These are phyloP conservation scores for Primulina eburnea DNA, from an alignment of 257 asterid species.

Conservation along the genomic window DNA sequence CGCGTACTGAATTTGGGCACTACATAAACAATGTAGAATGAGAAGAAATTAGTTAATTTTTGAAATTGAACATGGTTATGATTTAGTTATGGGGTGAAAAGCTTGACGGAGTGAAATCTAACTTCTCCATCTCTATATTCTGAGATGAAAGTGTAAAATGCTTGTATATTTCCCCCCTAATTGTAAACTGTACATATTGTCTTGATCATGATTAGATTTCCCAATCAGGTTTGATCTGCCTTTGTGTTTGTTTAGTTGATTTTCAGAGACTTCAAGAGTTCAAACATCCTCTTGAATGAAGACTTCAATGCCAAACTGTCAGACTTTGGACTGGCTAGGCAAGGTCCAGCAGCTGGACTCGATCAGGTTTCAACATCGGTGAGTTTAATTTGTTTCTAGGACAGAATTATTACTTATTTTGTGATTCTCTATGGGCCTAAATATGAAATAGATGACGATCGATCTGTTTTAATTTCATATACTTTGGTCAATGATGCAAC, in stretches of 20 bases:
- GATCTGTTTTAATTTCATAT: not conserved
- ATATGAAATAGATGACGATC: not conserved
- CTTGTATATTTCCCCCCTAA: not conserved
- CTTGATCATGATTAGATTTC: not conserved
- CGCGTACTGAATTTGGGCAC: too few species aligned
- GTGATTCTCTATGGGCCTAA: not conserved
- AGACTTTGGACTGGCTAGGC: slow-evolving; percentile 93
- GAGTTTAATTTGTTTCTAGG: slow-evolving; percentile 33
- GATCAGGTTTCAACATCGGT: slow-evolving; percentile 82
- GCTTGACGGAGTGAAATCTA: not conserved
- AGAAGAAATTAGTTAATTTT: not conserved
- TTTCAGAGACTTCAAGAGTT: slow-evolving; percentile 89
- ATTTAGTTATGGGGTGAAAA: not conserved
- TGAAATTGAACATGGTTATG: not conserved
- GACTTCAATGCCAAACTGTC: slow-evolving; percentile 84
- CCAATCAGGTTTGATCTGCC: slow-evolving; percentile 11
- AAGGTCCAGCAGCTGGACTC: slow-evolving; percentile 79
- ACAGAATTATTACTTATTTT: not conserved
- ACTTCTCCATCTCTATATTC: not conserved
- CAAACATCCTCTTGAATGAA: slow-evolving; percentile 82
- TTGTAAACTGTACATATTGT: not conserved
- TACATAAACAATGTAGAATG: not conserved
- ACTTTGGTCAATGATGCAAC: not conserved
- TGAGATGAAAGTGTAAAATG: not conserved
- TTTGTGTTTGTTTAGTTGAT: slow-evolving; percentile 52